Base-by-base conservation (phyloP, 768 basidiomycete genomes). In the Leccinum sublutescens region DNA sequence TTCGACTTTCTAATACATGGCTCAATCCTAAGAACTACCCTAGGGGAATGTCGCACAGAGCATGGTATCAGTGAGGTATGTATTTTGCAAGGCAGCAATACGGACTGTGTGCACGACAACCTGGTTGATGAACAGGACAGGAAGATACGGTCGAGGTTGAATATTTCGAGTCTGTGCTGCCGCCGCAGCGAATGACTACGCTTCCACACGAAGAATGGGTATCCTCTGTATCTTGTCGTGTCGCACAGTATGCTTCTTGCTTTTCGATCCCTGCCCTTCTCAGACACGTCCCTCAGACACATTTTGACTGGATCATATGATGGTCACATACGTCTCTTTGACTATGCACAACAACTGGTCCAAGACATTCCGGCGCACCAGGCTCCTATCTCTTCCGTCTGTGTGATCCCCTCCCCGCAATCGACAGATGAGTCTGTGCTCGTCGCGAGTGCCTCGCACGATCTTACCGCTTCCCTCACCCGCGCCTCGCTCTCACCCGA, bases 181-280 rank as follows among this genome's bases (percentile, higher is more conserved):
- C 95, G 0, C 95, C 94, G 0, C 84, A 92, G 69, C 85, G 87
- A 61, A 83, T 93, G 74, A 82, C 88, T 0, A 81, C 87, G 51
- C 77, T 93, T 54, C 88, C 91, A 2, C 91, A 94, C 62, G 89
- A 98, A 55, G 95, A 98, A 62, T 98, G 96, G 96, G 90, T 97
- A 1, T 94, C 64, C 17, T 65, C 63, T 3, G n/a, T 64, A 0
- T 60, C 73, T 79, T 62, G 68, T 83, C 58, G 36, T 27, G 43
- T 66, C 34, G 11, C 65, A 31, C 59, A 60, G 68, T 70, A 29
- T 23, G 68, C 1, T 17, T 56, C 12, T 12, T 58, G 5, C 17
- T 14, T 36, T 2, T 43, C 4, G 29, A n/a, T 52, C 9, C 8
- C 5, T 7, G 15, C 49, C 43, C 8, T 29, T 15, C 31, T 17